phyloP scores from a whole-genome alignment of 495 filamentous ascomycete species.

The Penicillium daleae region DNA sequence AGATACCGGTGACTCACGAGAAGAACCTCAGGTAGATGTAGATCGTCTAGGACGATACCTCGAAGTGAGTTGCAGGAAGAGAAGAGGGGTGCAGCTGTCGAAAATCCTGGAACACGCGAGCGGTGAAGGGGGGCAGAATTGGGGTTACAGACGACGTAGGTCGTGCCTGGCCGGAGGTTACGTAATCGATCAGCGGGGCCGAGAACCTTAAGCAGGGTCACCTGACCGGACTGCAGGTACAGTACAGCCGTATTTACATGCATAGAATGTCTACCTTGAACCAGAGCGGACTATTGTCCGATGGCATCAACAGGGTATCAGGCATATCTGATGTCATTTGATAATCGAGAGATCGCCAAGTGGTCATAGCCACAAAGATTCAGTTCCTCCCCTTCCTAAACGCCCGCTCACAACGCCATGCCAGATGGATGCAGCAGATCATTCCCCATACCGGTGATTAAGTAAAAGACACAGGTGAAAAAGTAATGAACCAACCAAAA shows the following conservation, averaged over 20 bases:
- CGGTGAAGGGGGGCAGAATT: slow-evolving; percentile 27
- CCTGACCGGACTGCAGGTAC: slow-evolving; percentile 7
- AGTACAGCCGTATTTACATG: not conserved
- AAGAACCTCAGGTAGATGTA: slow-evolving; percentile 8
- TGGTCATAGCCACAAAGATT: slow-evolving; percentile 4
- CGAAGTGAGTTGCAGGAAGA: slow-evolving; percentile 10
- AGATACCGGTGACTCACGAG: slow-evolving; percentile 10
- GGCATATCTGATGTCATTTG: not conserved
- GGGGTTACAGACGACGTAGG: slow-evolving; percentile 5
- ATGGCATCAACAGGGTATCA: not conserved
- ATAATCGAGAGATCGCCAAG: not conserved
- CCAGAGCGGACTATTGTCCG: slow-evolving; percentile 9
- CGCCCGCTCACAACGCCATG: slow-evolving; percentile 23
- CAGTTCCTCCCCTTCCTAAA: slow-evolving; percentile 3
- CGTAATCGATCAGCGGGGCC: slow-evolving; percentile 10
- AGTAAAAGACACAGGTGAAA: slow-evolving; percentile 12
- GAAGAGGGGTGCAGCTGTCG: not conserved
- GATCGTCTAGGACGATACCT: slow-evolving; percentile 21
- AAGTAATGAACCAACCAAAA: slow-evolving; percentile 1
- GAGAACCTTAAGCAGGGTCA: not conserved
- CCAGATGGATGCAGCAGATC: slow-evolving; percentile 3
- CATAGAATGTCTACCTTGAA: no score
- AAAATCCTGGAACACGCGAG: slow-evolving; percentile 21
- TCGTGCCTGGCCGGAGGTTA: slow-evolving; percentile 17
- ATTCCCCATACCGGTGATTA: slow-evolving; percentile 7